Percentiles rank a stretch among this genome's conserved stretches.
phyloP scores from a whole-genome alignment of 2,329 filamentous ascomycete species.

The Fusarium acutatum region DNA sequence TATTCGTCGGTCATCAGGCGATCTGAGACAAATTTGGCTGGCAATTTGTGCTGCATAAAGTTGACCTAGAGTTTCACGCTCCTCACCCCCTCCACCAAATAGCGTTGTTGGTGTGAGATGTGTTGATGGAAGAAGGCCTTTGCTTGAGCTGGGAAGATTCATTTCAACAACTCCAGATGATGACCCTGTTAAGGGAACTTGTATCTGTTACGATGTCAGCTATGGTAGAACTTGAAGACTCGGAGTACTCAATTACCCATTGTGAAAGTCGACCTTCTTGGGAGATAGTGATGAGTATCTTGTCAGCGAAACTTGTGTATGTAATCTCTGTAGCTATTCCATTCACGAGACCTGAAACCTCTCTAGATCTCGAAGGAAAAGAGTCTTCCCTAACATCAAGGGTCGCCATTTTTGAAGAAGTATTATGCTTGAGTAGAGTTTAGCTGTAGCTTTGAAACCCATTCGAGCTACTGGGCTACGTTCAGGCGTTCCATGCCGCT shows the following conservation, averaged over 20 bases:
- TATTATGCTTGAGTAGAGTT: slow-evolving; percentile 18
- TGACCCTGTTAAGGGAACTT: slow-evolving; percentile 78
- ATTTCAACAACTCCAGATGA: slow-evolving; percentile 71
- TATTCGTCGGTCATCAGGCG: slow-evolving; percentile 69
- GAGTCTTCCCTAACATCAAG: slow-evolving; percentile 58
- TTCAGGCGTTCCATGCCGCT: background rate
- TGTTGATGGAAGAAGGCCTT: slow-evolving; percentile 74
- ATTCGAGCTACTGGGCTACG: background rate
- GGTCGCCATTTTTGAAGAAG: slow-evolving; percentile 48
- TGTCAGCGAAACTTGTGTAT: slow-evolving; percentile 82
- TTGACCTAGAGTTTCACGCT: slow-evolving; percentile 85
- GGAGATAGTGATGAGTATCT: slow-evolving; percentile 87
- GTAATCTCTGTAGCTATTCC: slow-evolving; percentile 77
- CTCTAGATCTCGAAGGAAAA: slow-evolving; percentile 74
- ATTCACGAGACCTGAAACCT: slow-evolving; percentile 69
- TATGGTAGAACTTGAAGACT: background rate
- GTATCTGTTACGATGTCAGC: slow-evolving; percentile 61
- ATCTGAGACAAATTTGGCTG: slow-evolving; percentile 76
- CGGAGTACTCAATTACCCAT: slow-evolving; percentile 70
- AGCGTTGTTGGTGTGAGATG: slow-evolving; percentile 88
- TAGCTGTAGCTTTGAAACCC: background rate
- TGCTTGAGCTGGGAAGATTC: slow-evolving; percentile 56
- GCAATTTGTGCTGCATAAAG: slow-evolving; percentile 90
- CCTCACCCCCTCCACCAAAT: slow-evolving; percentile 81
- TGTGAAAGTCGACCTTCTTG: slow-evolving; percentile 87